phyloP scores from a whole-genome alignment of 441 rosid genomes.

The Hura crepitans region DNA sequence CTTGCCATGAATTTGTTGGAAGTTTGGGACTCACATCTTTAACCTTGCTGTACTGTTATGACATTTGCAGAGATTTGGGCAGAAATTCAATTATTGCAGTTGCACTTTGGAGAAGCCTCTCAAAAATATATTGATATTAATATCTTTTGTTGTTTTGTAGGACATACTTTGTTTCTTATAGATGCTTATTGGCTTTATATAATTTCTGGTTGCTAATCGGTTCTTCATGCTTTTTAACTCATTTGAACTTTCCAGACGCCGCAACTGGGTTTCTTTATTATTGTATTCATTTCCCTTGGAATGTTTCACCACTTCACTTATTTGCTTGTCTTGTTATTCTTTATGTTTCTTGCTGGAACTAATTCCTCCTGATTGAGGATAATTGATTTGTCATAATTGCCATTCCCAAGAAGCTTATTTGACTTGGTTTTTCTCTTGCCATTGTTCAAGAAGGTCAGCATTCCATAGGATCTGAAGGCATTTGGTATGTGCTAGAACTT shows the following conservation, averaged over 20 bases:
- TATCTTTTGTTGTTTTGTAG: constrained; percentile 43
- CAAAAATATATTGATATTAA: constrained; percentile 31
- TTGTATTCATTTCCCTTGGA: constrained; percentile 12
- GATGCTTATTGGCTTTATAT: constrained; percentile 31
- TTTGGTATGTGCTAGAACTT: constrained; percentile 25
- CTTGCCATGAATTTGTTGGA: constrained; percentile 93
- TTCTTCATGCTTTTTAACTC: constrained; percentile 17
- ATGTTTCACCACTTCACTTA: constrained; percentile 21
- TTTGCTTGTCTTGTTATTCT: constrained; percentile 10
- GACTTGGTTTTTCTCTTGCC: constrained; percentile 25
- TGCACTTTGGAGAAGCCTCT: constrained; percentile 27
- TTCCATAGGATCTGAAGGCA: constrained; percentile 21
- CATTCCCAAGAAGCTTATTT: constrained; percentile 20
- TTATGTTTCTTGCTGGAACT: constrained; percentile 16
- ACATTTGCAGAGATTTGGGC: constrained; percentile 85
- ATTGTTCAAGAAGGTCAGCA: constrained; percentile 26
- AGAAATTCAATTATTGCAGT: constrained; percentile 32
- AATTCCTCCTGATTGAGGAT: constrained; percentile 23
- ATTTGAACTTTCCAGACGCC: constrained; percentile 27
- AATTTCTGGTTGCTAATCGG: constrained; percentile 35
- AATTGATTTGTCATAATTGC: constrained; percentile 11
- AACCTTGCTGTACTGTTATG: constrained; percentile 97
- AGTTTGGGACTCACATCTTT: constrained; percentile 99
- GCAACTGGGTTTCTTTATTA: constrained; percentile 29
- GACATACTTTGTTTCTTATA: constrained; percentile 28